A percentile compares a stretch with the other conserved stretches of the same genome.
phyloP scores from a whole-genome alignment of 2,329 filamentous ascomycete genomes.

The Phialophora expanda region DNA sequence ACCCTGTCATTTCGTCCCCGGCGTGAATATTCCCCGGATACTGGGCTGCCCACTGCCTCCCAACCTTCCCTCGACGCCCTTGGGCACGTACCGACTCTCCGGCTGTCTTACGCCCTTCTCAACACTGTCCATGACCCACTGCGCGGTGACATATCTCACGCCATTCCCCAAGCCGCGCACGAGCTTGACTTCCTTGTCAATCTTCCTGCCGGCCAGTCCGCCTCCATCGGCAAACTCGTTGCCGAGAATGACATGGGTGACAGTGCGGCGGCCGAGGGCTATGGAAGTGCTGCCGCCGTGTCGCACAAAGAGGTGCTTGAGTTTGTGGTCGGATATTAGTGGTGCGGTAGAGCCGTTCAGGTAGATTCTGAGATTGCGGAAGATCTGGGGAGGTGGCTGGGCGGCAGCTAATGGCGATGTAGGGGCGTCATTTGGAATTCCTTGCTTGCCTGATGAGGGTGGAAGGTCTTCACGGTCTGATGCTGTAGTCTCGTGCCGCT shows the following conservation, averaged over 20 bases:
- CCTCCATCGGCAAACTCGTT: slow-evolving; percentile 75
- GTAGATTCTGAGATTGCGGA: slow-evolving; percentile 75
- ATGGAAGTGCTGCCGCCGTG: slow-evolving; percentile 76
- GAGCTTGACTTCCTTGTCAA: slow-evolving; percentile 77
- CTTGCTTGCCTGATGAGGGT: slow-evolving; percentile 11
- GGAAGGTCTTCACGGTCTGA: slow-evolving; percentile 1
- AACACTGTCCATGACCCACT: slow-evolving; percentile 87
- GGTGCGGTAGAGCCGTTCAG: slow-evolving; percentile 88
- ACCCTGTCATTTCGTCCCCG: slow-evolving; percentile 6
- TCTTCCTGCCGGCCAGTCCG: slow-evolving; percentile 75
- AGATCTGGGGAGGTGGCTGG: slow-evolving; percentile 57
- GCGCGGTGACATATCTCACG: slow-evolving; percentile 78
- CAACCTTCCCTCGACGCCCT: slow-evolving; percentile 55
- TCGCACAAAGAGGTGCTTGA: slow-evolving; percentile 76
- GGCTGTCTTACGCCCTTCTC: slow-evolving; percentile 74
- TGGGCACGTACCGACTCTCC: slow-evolving; percentile 71
- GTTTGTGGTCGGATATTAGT: slow-evolving; percentile 79
- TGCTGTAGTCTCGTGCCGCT: background rate
- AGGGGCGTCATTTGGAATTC: slow-evolving; percentile 4
- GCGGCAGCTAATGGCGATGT: background rate
- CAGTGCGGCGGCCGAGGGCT: slow-evolving; percentile 70
- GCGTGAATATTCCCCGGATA: slow-evolving; percentile 49
- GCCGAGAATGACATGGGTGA: slow-evolving; percentile 78
- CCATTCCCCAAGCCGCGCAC: slow-evolving; percentile 64
- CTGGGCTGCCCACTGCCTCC: slow-evolving; percentile 68